Conservation (phyloP, 192 early-diverging fungal species). For the Coemansia reversa region DNA sequence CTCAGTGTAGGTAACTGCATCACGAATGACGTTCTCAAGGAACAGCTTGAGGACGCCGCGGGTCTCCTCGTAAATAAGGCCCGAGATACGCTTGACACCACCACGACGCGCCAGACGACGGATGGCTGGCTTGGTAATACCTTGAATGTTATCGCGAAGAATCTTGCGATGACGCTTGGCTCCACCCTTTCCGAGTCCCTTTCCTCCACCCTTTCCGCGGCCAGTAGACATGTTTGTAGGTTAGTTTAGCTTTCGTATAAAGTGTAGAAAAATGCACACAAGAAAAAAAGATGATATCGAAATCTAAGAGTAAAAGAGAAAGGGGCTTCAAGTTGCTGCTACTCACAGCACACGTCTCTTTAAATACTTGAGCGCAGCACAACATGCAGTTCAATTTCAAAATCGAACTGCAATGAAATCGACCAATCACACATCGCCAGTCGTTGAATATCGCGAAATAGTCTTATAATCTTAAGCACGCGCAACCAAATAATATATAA, state of each 20-base stretch:
- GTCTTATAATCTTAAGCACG: not conserved
- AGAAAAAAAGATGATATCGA: not conserved
- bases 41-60: constrained; percentile 96
- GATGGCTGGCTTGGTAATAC: constrained; percentile 98
- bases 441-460: not conserved
- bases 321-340: no score
- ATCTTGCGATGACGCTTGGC: constrained; percentile 99
- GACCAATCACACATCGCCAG: constrained; percentile 19
- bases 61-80: constrained; percentile 99
- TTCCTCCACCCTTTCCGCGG: constrained; percentile 94
- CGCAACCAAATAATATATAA: not conserved
- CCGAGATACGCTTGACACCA: constrained; percentile 99
- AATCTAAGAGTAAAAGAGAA: constrained; percentile 3
- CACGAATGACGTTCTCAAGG: constrained; percentile 98
- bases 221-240: constrained; percentile 73
- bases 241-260: not conserved
- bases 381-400: not conserved
- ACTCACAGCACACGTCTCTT: not conserved
- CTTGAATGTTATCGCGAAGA: constrained; percentile 94
- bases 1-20: constrained; percentile 98
- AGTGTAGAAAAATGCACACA: not conserved
- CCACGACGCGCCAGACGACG: constrained; percentile 99
- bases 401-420: constrained; percentile 19
- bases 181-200: constrained; percentile 98
- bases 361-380: constrained; percentile 10